Base-by-base conservation (phyloP, 495 filamentous ascomycete genomes). In the Choiromyces venosus region DNA sequence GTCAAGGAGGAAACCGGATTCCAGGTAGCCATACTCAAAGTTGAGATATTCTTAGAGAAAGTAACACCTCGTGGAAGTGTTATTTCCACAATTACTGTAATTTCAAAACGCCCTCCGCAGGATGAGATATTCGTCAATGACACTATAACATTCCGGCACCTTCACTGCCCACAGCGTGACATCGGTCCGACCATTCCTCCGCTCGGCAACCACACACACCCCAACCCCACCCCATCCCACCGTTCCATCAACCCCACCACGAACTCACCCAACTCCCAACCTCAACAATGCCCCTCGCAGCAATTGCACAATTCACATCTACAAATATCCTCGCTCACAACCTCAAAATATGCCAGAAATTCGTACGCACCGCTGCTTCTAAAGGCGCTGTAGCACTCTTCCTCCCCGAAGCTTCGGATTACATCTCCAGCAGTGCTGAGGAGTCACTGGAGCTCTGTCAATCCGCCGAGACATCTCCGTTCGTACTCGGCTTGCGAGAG, bases 371-470 rank as follows among this genome's bases (percentile, higher is more conserved):
- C 18, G 79, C 79, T 21, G 67, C 65, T 65, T 18, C 71, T 29
- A 40, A 33, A 12, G 66, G 75, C 9, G 35, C 73, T 10, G 73
- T 76, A 91, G 89, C 91, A 37, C 85, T 97, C 69, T 97, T 97
- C 82, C 91, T 97, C 74, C 95, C 93, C 25, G 93, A 97, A 86
- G 94, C 94, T 56, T 89, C 87, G 72, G 94, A 97, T 83, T 97
- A 96, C 85, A 93, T 97, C 74, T 89, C 87, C 64, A 84, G 85
- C 21, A 88, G 88, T 1, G 82, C 88, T 37, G 82, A 87, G 12
- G 91, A 94, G 79, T 89, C 89, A 0, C 80, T 93, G 10, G 84
- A 86, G 29, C 88, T 96, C 29, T 90, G 86, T 76, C 84, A 86
- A 68, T 85, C 91, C 5, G 85, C 85, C 52, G 79, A 84, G 35